A percentile compares a stretch with the other conserved stretches of the same genome.
phyloP scores from a whole-genome alignment of 495 filamentous ascomycete species.

The Aspergillus leporis region DNA sequence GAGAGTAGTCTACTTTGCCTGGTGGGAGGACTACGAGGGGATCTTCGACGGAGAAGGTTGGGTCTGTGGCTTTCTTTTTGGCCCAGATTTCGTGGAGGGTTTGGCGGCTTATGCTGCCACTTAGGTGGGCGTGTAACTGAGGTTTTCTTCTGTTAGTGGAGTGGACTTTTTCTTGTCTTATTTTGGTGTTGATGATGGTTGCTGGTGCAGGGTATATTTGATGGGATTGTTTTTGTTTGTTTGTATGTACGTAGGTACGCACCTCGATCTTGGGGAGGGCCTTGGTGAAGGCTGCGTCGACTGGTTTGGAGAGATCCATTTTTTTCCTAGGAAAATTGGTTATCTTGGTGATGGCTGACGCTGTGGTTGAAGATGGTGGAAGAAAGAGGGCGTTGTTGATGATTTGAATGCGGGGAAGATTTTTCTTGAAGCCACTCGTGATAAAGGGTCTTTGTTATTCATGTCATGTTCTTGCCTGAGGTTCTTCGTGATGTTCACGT shows the following conservation, averaged over 20 bases:
- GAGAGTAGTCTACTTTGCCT: constrained; percentile 67
- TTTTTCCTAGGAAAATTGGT: constrained; percentile 2
- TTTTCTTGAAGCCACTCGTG: too few relatives aligned
- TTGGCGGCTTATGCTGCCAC: constrained; percentile 74
- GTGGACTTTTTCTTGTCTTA: neutral
- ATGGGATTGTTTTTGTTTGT: neutral
- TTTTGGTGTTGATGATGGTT: neutral
- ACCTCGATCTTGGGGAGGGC: constrained; percentile 46
- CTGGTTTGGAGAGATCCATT: constrained; percentile 31
- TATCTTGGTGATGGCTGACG: neutral
- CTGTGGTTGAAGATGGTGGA: neutral
- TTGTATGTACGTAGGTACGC: neutral
- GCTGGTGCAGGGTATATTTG: neutral
- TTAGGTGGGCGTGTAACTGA: constrained; percentile 82
- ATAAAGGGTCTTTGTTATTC: too few relatives aligned
- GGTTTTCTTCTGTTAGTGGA: neutral
- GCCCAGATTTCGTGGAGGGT: constrained; percentile 77
- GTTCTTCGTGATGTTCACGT: too few relatives aligned
- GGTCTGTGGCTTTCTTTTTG: constrained; percentile 52
- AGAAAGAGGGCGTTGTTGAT: too few relatives aligned
- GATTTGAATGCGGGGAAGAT: neutral
- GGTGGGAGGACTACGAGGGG: constrained; percentile 67
- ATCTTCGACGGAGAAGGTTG: constrained; percentile 57
- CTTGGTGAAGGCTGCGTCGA: constrained; percentile 34
- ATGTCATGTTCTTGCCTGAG: neutral